phyloP scores from a whole-genome alignment of 257 asterid genomes.

The Osmanthus fragrans region DNA sequence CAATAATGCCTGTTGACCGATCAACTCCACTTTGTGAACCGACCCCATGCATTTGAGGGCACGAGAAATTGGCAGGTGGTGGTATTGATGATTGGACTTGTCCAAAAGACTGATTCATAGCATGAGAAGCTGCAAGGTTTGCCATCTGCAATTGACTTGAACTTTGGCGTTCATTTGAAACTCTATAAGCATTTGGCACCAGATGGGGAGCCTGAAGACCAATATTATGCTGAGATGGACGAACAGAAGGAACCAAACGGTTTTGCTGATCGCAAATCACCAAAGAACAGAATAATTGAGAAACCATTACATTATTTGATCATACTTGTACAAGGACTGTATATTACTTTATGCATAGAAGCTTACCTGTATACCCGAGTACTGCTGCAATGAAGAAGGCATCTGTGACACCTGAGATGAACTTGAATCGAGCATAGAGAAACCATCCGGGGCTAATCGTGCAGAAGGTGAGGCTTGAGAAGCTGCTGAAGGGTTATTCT shows the following conservation, averaged over 20 bases:
- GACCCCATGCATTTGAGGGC: conserved; percentile 31
- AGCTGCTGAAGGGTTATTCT: conserved; percentile 35
- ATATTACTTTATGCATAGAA: background rate
- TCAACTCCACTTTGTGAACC: conserved; percentile 30
- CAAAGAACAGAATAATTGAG: conserved; percentile 20
- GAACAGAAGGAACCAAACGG: conserved; percentile 22
- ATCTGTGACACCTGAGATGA: conserved; percentile 31
- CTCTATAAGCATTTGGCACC: conserved; percentile 34
- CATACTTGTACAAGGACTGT: background rate
- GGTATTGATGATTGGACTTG: conserved; percentile 29
- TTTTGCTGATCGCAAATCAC: conserved; percentile 37
- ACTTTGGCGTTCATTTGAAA: conserved; percentile 29
- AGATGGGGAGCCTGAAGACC: conserved; percentile 38
- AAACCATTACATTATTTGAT: background rate
- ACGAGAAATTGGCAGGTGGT: conserved; percentile 29
- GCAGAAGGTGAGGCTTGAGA: conserved; percentile 41
- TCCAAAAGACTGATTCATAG: conserved; percentile 38
- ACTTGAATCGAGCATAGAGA: conserved; percentile 27
- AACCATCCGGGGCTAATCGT: conserved; percentile 19
- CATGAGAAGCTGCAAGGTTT: conserved; percentile 30
- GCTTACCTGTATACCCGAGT: conserved; percentile 38
- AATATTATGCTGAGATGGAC: conserved; percentile 33
- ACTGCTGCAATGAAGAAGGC: conserved; percentile 39
- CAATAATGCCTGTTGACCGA: conserved; percentile 23
- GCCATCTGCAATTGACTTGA: conserved; percentile 29